Evolutionary conservation across 257 asterid genomes (phyloP).

Genomic region (Dorcoceras hygrometricum): DNA sequence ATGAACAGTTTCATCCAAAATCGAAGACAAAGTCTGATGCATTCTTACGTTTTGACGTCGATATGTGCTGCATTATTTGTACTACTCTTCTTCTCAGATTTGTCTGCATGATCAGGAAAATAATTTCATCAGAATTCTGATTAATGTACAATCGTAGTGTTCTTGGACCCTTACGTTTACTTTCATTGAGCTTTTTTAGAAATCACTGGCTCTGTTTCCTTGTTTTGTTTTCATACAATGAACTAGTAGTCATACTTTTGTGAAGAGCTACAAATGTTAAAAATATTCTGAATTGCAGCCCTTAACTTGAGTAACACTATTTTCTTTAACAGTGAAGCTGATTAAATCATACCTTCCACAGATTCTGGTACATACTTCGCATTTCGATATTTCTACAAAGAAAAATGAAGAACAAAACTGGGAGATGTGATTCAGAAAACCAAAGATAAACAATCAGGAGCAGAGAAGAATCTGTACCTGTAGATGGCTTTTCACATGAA

Average conservation of each 20-base stretch:
- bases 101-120: slow-evolving; percentile 37
- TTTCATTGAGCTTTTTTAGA: neutral
- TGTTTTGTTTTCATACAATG: neutral
- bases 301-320: neutral
- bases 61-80: slow-evolving; percentile 31
- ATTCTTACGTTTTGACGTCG: slow-evolving; percentile 48
- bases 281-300: neutral
- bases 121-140: slow-evolving; percentile 11
- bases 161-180: neutral
- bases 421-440: neutral
- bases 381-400: slow-evolving; percentile 70
- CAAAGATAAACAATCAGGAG: slow-evolving; percentile 5
- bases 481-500: slow-evolving; percentile 93
- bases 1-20: neutral
- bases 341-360: slow-evolving; percentile 52
- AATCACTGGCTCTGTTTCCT: no score
- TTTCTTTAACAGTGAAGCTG: neutral
- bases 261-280: neutral
- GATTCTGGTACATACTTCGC: slow-evolving; percentile 65
- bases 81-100: slow-evolving; percentile 44
- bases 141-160: neutral
- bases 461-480: slow-evolving; percentile 49
- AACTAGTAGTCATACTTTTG: neutral
- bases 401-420: neutral
- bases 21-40: neutral